Evolutionary conservation across 2,329 filamentous ascomycete genomes (phyloP).

Genomic region (Chrysoporthe puriensis): DNA sequence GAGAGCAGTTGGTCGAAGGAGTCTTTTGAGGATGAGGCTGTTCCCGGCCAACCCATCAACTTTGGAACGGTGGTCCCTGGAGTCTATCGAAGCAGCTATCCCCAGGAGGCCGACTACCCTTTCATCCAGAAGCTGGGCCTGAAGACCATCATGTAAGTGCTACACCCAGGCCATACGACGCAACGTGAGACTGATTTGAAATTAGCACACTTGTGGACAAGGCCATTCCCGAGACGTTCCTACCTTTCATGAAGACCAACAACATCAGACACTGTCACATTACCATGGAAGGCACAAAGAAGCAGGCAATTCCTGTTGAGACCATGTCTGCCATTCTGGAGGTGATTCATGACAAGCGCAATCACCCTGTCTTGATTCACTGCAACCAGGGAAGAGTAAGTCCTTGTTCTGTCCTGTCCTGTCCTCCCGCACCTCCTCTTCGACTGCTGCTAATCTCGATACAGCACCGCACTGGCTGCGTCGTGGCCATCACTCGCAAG

Average conservation of each 20-base stretch:
- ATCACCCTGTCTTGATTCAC: slow-evolving; percentile 83
- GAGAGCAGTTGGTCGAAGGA: slow-evolving; percentile 23
- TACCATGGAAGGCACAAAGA: slow-evolving; percentile 87
- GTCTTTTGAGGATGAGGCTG: background rate
- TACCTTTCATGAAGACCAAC: slow-evolving; percentile 66
- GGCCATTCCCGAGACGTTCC: slow-evolving; percentile 57
- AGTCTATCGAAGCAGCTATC: slow-evolving; percentile 83
- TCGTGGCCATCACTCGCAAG: slow-evolving; percentile 79
- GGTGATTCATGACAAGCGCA: slow-evolving; percentile 70
- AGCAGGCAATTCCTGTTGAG: slow-evolving; percentile 66
- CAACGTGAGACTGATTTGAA: background rate
- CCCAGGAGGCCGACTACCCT: slow-evolving; percentile 68
- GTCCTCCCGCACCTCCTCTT: slow-evolving; percentile 1
- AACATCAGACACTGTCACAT: slow-evolving; percentile 75
- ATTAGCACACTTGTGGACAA: slow-evolving; percentile 66
- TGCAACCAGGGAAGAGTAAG: slow-evolving; percentile 87
- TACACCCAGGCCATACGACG: background rate
- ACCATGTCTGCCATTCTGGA: slow-evolving; percentile 74
- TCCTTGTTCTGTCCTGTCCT: slow-evolving; percentile 12
- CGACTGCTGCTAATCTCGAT: slow-evolving; percentile 19
- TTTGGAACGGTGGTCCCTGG: slow-evolving; percentile 76
- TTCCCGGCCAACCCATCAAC: slow-evolving; percentile 60
- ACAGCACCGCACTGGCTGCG: slow-evolving; percentile 85
- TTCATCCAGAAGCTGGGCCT: slow-evolving; percentile 71
- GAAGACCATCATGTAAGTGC: slow-evolving; percentile 76